Conservation (phyloP, 75 land plant genomes). For the Cunninghamia lanceolata region DNA sequence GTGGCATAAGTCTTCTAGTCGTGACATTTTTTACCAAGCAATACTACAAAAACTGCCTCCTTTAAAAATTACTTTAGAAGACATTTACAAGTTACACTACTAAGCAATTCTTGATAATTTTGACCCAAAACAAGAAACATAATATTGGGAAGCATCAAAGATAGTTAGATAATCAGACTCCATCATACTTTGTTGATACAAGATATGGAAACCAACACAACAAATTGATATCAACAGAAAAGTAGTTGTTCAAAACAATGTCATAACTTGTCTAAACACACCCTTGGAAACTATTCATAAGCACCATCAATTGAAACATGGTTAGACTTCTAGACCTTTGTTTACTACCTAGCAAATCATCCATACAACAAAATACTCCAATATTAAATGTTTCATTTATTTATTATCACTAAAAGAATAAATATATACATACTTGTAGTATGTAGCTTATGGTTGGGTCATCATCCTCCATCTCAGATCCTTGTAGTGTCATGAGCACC, state of each 20-base stretch:
- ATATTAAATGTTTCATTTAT: background rate
- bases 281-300: background rate
- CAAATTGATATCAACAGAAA: background rate
- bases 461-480: constrained; percentile 87
- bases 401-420: background rate
- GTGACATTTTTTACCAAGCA: background rate
- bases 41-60: background rate
- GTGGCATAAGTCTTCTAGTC: too few species aligned
- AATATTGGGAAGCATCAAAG: background rate
- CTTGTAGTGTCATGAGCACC: constrained; percentile 91
- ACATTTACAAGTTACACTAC: background rate
- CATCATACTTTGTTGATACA: background rate
- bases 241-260: background rate
- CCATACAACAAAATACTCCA: background rate
- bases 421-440: constrained; percentile 67
- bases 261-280: background rate
- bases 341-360: background rate
- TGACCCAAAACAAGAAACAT: background rate
- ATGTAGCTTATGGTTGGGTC: constrained; percentile 98
- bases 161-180: background rate
- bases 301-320: background rate
- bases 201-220: background rate
- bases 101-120: background rate
- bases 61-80: background rate
- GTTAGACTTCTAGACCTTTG: background rate